Percentiles rank a stretch among this genome's conserved stretches.
Conservation (phyloP, 2,329 filamentous ascomycete genomes). For the Monosporascus sp. region DNA sequence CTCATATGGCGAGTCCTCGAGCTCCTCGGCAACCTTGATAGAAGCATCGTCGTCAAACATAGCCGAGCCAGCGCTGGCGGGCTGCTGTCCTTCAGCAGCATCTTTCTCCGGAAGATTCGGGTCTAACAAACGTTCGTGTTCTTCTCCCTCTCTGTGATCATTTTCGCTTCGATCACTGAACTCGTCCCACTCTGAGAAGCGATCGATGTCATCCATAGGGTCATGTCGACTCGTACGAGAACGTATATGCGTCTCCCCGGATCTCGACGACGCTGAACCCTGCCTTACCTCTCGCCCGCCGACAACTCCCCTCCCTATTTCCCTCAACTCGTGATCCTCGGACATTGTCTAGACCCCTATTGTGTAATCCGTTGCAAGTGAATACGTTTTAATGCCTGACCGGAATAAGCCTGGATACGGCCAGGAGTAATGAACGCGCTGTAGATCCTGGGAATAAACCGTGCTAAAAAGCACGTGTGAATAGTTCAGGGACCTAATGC, state of each 20-base stretch:
- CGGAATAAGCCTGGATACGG: too few relatives aligned
- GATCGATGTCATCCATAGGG: slow-evolving; percentile 18
- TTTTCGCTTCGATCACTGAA: slow-evolving; percentile 30
- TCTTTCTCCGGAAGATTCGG: slow-evolving; percentile 44
- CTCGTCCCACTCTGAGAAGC: slow-evolving; percentile 35
- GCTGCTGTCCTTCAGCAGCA: slow-evolving; percentile 24
- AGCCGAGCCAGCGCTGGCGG: slow-evolving; percentile 13
- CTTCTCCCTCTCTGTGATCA: slow-evolving; percentile 40
- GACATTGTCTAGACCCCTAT: not conserved
- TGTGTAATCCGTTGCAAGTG: not conserved
- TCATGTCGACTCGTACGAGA: not conserved
- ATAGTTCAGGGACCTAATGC: too few relatives aligned
- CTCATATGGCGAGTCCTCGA: slow-evolving; percentile 59
- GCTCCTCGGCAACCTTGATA: slow-evolving; percentile 34
- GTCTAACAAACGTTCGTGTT: slow-evolving; percentile 53
- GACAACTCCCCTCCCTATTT: slow-evolving; percentile 1
- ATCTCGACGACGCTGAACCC: slow-evolving; percentile 8
- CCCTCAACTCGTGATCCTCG: not conserved
- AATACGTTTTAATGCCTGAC: too few relatives aligned
- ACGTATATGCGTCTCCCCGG: slow-evolving; percentile 1
- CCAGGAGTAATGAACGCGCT: too few relatives aligned
- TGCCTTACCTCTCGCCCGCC: slow-evolving; percentile 23
- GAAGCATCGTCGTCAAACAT: slow-evolving; percentile 22
- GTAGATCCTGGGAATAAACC: too few relatives aligned
- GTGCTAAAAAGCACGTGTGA: too few relatives aligned